phyloP scores from a whole-genome alignment of 495 filamentous ascomycete species.

The Gamarada debralockiae region DNA sequence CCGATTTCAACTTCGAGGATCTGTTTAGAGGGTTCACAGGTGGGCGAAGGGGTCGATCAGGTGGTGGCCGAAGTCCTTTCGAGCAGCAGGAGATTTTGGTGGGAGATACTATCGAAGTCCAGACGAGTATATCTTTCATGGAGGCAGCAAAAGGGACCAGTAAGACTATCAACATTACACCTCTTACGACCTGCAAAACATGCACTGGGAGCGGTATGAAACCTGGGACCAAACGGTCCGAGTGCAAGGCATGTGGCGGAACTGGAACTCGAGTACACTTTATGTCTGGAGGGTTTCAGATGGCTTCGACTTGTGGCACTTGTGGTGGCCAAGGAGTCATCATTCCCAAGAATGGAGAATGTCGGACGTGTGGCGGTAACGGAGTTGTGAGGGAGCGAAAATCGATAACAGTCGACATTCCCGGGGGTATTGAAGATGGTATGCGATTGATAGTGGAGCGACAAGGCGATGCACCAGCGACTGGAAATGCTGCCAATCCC shows the following conservation, averaged over 20 bases:
- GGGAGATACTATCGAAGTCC: conserved; percentile 91
- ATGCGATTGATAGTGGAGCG: conserved; percentile 79
- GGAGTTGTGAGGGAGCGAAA: conserved; percentile 76
- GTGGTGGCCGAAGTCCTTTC: conserved; percentile 56
- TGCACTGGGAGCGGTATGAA: conserved; percentile 85
- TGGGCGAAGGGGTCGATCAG: conserved; percentile 48
- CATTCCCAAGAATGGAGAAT: conserved; percentile 74
- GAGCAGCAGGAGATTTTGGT: conserved; percentile 68
- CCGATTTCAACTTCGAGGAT: conserved; percentile 92
- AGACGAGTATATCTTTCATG: conserved; percentile 89
- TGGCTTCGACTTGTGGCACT: conserved; percentile 79
- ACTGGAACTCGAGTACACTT: conserved; percentile 83
- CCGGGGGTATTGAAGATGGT: conserved; percentile 90
- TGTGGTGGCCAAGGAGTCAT: conserved; percentile 73
- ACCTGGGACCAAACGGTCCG: conserved; percentile 62
- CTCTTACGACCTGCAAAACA: conserved; percentile 71
- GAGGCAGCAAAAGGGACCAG: conserved; percentile 86
- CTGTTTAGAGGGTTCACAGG: conserved; percentile 83
- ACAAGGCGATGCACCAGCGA: conserved; percentile 82
- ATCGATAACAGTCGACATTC: conserved; percentile 83
- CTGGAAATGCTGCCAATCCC: conserved; percentile 55
- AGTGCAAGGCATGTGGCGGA: conserved; percentile 79
- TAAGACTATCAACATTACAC: conserved; percentile 75
- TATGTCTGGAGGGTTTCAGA: conserved; percentile 90
- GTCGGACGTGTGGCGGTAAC: conserved; percentile 69